phyloP scores from a whole-genome alignment of 1,284 basidiomycete species.

The Mycosarcoma maydis region DNA sequence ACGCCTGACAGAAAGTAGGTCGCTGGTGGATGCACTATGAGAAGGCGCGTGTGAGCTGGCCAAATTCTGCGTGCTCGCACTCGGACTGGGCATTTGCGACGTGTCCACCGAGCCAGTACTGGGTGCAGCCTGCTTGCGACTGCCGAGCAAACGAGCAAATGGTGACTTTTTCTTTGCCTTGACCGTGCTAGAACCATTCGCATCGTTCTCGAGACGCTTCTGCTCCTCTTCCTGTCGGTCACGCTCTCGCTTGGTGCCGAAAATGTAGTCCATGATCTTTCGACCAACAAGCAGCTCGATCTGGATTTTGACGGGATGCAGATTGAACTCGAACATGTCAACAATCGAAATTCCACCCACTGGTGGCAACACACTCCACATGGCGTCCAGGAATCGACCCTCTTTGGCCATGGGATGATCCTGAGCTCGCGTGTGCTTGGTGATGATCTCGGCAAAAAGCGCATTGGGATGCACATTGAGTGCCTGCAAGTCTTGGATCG shows the following conservation, averaged over 20 bases:
- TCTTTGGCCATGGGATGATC: slow-evolving; percentile 58
- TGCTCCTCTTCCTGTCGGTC: slow-evolving; percentile 48
- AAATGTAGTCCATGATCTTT: slow-evolving; percentile 89
- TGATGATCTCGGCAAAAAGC: slow-evolving; percentile 86
- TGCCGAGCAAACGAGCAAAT: slow-evolving; percentile 38
- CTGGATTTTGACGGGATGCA: slow-evolving; percentile 80
- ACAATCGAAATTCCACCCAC: slow-evolving; percentile 94
- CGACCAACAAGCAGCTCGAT: slow-evolving; percentile 83
- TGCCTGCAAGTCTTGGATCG: slow-evolving; percentile 79
- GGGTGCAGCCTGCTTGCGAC: slow-evolving; percentile 14
- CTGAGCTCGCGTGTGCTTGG: slow-evolving; percentile 70
- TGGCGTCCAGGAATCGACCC: slow-evolving; percentile 56
- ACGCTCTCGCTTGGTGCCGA: slow-evolving; percentile 66
- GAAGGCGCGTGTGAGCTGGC: slow-evolving; percentile 2
- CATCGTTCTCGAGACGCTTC: slow-evolving; percentile 24
- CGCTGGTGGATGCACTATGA: slow-evolving; percentile 9
- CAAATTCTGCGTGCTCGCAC: slow-evolving; percentile 15
- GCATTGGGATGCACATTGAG: slow-evolving; percentile 88
- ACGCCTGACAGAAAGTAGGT: slow-evolving; percentile 13
- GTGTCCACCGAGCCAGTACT: slow-evolving; percentile 3
- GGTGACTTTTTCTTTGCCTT: slow-evolving; percentile 41
- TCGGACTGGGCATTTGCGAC: slow-evolving; percentile 11
- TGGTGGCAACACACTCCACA: slow-evolving; percentile 69
- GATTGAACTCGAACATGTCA: slow-evolving; percentile 80
- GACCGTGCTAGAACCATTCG: slow-evolving; percentile 5